Percentiles rank a stretch among this genome's conserved stretches.
Conservation (phyloP, 139 green algal genomes). For the Chlamydomonas sphaeroides region DNA sequence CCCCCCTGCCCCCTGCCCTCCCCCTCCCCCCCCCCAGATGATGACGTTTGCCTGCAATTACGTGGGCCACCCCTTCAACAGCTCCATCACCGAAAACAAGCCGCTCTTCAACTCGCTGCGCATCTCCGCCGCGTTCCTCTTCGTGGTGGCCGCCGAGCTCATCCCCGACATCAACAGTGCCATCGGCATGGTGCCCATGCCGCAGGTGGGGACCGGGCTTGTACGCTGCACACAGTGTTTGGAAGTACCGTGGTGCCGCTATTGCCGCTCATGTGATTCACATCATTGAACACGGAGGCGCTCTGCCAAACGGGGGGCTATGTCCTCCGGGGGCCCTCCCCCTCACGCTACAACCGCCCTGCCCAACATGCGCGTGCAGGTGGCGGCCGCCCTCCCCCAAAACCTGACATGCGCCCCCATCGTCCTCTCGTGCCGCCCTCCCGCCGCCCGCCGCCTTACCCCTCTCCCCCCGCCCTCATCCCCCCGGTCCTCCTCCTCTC, state of each 20-base stretch:
- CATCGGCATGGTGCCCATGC: conserved; percentile 35
- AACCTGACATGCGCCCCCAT: too few relatives aligned
- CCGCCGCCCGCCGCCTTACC: background rate
- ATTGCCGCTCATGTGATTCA: too few relatives aligned
- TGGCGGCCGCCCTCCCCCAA: too few relatives aligned
- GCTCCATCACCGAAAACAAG: conserved; percentile 79
- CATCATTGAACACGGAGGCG: too few relatives aligned
- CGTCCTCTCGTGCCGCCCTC: background rate
- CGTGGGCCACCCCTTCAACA: conserved; percentile 93
- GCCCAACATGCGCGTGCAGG: too few relatives aligned
- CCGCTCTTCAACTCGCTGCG: conserved; percentile 63
- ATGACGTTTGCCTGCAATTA: conserved; percentile 98
- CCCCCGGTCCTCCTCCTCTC: background rate
- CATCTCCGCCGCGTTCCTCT: conserved; percentile 59
- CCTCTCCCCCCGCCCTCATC: background rate
- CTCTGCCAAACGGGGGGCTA: too few relatives aligned
- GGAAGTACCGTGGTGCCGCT: too few relatives aligned
- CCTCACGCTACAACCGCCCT: too few relatives aligned
- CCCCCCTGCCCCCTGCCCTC: background rate
- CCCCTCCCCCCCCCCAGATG: conserved; percentile 50
- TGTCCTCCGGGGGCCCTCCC: too few relatives aligned
- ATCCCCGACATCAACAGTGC: conserved; percentile 53
- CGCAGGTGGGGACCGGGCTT: conserved; percentile 14
- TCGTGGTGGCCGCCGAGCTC: conserved; percentile 54
- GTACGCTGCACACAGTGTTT: too few relatives aligned